A percentile compares a stretch with the other conserved stretches of the same genome.
Evolutionary conservation across 441 rosid genomes (phyloP).

Genomic region (Gossypium aridum): DNA sequence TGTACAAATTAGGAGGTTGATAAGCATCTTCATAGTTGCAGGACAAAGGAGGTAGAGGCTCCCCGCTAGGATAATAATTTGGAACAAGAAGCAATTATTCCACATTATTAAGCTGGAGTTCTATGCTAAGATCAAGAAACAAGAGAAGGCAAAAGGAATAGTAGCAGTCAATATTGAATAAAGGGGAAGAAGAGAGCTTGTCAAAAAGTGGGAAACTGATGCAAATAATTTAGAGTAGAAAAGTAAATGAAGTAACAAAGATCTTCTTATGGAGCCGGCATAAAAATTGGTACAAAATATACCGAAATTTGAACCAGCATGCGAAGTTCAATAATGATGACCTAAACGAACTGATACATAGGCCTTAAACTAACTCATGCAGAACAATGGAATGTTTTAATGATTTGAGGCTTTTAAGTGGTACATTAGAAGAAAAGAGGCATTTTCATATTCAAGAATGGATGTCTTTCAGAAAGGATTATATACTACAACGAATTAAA

Average conservation of each 20-base stretch:
- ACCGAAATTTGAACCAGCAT: background rate
- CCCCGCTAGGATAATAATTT: background rate
- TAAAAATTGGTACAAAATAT: background rate
- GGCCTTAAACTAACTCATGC: background rate
- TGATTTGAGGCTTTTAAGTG: background rate
- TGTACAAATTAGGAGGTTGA: background rate
- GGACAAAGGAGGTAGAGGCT: background rate
- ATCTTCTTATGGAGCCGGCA: background rate
- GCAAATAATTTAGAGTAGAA: background rate
- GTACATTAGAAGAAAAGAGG: background rate
- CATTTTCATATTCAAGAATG: background rate
- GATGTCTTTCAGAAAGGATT: background rate
- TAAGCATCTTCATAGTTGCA: constrained; percentile 1
- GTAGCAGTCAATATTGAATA: background rate
- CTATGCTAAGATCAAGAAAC: background rate
- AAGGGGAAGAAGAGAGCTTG: background rate
- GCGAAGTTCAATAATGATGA: background rate
- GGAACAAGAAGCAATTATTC: background rate
- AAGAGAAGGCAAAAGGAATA: background rate
- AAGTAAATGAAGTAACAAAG: background rate
- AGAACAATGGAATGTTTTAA: background rate
- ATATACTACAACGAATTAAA: background rate
- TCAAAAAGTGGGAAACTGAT: background rate
- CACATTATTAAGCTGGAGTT: background rate
- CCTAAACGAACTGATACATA: background rate